Conservation (phyloP, 2,329 filamentous ascomycete species). For the Cytospora leucostoma region DNA sequence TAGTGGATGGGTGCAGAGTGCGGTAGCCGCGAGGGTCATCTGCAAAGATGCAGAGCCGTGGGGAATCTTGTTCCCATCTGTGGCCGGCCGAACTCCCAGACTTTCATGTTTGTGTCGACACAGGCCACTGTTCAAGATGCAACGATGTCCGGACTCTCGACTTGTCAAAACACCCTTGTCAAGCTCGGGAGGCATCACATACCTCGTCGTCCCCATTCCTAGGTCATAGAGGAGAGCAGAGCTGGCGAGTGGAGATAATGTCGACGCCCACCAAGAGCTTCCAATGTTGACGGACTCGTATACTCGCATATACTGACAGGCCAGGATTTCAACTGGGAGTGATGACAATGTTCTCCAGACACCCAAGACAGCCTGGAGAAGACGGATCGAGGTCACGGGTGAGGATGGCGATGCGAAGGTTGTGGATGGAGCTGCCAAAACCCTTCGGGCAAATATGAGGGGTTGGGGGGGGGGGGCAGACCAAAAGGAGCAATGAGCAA, state of each 20-base stretch:
- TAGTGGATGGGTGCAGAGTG: not conserved
- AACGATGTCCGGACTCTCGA: not conserved
- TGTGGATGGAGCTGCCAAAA: not conserved
- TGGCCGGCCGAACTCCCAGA: not conserved
- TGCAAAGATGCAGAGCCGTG: not conserved
- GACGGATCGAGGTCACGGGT: no score
- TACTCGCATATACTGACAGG: not conserved
- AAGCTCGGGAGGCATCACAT: not conserved
- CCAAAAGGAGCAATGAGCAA: no score
- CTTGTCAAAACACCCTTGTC: no score
- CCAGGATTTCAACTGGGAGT: not conserved
- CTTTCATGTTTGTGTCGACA: not conserved
- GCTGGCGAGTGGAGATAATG: not conserved
- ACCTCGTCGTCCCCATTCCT: slow-evolving; percentile 6
- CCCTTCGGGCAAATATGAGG: no score
- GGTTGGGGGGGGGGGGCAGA: no score
- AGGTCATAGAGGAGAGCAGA: slow-evolving; percentile 1
- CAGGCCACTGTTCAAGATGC: not conserved
- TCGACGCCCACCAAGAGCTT: not conserved
- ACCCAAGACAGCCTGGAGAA: slow-evolving; percentile 7
- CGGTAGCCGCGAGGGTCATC: not conserved
- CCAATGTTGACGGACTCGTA: not conserved
- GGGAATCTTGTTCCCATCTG: not conserved
- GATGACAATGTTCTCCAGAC: slow-evolving; percentile 5
- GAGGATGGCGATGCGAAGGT: slow-evolving; percentile 9